Evolutionary conservation across 805 yeast species (phyloP), one percentile per base, ranked within the genome.

Genomic region (Lipomyces mesembrius): DNA sequence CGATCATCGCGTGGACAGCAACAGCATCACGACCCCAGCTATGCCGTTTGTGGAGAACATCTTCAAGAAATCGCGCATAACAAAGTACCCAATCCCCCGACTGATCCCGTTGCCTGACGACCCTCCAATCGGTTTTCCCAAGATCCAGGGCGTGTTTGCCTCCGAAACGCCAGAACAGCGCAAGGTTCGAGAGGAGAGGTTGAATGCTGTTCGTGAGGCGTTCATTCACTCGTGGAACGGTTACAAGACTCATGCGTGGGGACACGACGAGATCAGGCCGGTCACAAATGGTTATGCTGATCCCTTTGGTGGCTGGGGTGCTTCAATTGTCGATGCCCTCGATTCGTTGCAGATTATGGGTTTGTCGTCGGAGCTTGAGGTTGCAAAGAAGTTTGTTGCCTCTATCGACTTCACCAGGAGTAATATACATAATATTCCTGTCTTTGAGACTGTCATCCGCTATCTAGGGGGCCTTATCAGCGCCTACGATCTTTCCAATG

Each of bases 391-490:
- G 0, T 77, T 75, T 64, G 74, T 86, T 8, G 67, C 75, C 6
- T 67, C 69, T 0, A 75, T 83, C 11, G 80, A 83, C 63, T 83
- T 84, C 71, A 74, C 76, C 3, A 76, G 76, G 51, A 70, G 81
- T 0, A 79, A 77, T 20, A 60, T 80, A 88, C 71, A 81, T n/a
- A 74, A 79, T 11, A 78, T 84, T 17, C 85, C 86, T 2, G 65
- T 83, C 2, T 81, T 85, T 71, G 87, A 86, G 68, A 83, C 86
- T 35, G 79, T 81, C 0, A 84, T 85, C 56, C 77, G 87, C 56
- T 79, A 81, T 54, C 76, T 86, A 12, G 88, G 88, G 5, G 88
- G 88, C 0, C 74, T 86, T 8, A 62, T 86, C 9, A 77, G 85
- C 1, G 86, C 84, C 0, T 85, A 83, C 68, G 88, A 86, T 57